A percentile compares a stretch with the other conserved stretches of the same genome.
Evolutionary conservation across 1,139 yeast species (phyloP).

Genomic region (Suhomyces kunorum): DNA sequence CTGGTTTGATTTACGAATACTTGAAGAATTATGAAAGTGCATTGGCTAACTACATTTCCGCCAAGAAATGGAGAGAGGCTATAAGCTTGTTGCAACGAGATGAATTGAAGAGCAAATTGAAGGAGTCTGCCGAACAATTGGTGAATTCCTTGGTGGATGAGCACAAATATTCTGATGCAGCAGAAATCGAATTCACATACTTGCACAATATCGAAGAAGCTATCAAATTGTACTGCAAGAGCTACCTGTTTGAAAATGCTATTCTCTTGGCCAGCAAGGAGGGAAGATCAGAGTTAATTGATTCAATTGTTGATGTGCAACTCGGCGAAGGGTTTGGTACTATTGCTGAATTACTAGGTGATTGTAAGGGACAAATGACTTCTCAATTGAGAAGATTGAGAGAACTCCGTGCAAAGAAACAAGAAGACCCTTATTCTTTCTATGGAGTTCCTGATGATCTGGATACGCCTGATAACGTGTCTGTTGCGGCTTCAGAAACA

Average conservation of each 20-base stretch:
- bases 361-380: slow-evolving; percentile 79
- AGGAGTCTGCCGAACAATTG: slow-evolving; percentile 56
- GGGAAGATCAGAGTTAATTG: slow-evolving; percentile 48
- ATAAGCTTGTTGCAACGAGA: slow-evolving; percentile 54
- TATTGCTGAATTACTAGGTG: slow-evolving; percentile 86
- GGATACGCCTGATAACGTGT: slow-evolving; percentile 89
- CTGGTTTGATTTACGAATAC: slow-evolving; percentile 78
- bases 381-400: slow-evolving; percentile 84
- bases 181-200: slow-evolving; percentile 67
- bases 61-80: slow-evolving; percentile 86
- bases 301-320: slow-evolving; percentile 65
- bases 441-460: slow-evolving; percentile 68
- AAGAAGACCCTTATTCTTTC: slow-evolving; percentile 81
- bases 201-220: slow-evolving; percentile 64
- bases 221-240: slow-evolving; percentile 68
- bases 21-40: slow-evolving; percentile 61
- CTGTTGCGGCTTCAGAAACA: slow-evolving; percentile 92
- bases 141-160: slow-evolving; percentile 63
- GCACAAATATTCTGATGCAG: slow-evolving; percentile 82
- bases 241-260: slow-evolving; percentile 75
- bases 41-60: slow-evolving; percentile 64
- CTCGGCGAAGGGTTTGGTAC: slow-evolving; percentile 86
- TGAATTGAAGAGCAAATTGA: slow-evolving; percentile 37
- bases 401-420: slow-evolving; percentile 80
- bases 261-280: slow-evolving; percentile 58